Conservation (phyloP, 2,329 filamentous ascomycete genomes). For the Balansia obtecta region DNA sequence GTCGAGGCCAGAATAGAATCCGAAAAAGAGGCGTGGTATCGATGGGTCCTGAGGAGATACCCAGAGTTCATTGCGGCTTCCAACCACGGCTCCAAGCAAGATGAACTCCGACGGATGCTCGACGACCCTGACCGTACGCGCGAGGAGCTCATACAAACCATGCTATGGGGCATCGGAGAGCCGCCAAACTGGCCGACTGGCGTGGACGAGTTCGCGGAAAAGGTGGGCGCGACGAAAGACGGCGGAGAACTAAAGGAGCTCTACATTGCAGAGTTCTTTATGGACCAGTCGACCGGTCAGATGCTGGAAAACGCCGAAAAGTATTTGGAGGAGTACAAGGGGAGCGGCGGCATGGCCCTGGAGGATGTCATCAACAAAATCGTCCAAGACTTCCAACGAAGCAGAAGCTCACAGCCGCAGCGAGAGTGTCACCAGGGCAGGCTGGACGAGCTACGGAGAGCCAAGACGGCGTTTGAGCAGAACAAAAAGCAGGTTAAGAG, state of each 20-base stretch:
- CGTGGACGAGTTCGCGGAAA: slow-evolving; percentile 22
- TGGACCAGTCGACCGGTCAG: slow-evolving; percentile 20
- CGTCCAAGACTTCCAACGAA: slow-evolving; percentile 18
- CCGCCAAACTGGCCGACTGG: slow-evolving; percentile 19
- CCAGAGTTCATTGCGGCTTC: slow-evolving; percentile 25
- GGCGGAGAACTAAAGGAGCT: slow-evolving; percentile 24
- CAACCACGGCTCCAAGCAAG: slow-evolving; percentile 16
- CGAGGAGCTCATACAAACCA: slow-evolving; percentile 23
- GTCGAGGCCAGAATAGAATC: slow-evolving; percentile 38
- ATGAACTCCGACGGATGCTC: slow-evolving; percentile 22
- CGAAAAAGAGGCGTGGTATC: slow-evolving; percentile 42
- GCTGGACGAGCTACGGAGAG: slow-evolving; percentile 34
- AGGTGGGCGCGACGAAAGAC: slow-evolving; percentile 19
- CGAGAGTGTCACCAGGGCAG: slow-evolving; percentile 26
- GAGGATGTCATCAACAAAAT: slow-evolving; percentile 24
- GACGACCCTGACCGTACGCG: slow-evolving; percentile 25
- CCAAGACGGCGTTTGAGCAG: slow-evolving; percentile 36
- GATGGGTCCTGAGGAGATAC: slow-evolving; percentile 28
- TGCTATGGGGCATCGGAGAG: slow-evolving; percentile 24
- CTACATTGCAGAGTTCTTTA: slow-evolving; percentile 31
- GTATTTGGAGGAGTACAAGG: slow-evolving; percentile 27
- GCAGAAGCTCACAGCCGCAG: slow-evolving; percentile 19
- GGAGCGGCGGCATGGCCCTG: slow-evolving; percentile 15
- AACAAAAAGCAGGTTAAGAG: slow-evolving; percentile 26
- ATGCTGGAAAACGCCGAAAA: slow-evolving; percentile 20